phyloP scores from a whole-genome alignment of 1,139 yeast species.

The Suhomyces ambrosiae region DNA sequence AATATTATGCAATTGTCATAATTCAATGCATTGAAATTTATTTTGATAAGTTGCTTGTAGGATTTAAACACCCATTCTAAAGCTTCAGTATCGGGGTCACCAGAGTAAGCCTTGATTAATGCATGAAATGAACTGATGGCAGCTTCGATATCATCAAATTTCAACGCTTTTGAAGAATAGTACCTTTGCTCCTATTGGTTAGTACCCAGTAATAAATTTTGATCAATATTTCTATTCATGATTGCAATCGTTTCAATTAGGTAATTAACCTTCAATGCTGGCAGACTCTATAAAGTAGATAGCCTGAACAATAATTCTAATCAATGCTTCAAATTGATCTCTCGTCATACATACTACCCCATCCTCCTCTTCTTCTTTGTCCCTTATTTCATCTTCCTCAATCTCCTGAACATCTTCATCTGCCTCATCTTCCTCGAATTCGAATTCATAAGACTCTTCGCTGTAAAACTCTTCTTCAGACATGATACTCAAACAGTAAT shows the following conservation, averaged over 20 bases:
- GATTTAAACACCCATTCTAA: conserved; percentile 58
- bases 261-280: no score
- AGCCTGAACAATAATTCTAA: no score
- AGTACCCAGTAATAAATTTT: no score
- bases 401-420: conserved; percentile 13
- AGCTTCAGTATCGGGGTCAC: conserved; percentile 18
- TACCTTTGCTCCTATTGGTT: conserved; percentile 53
- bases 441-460: conserved; percentile 68
- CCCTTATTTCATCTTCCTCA: conserved; percentile 26
- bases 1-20: conserved; percentile 38
- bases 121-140: conserved; percentile 17
- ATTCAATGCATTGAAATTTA: conserved; percentile 39
- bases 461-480: conserved; percentile 60
- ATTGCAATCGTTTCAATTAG: no score
- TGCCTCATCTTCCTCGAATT: conserved; percentile 58
- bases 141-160: conserved; percentile 55
- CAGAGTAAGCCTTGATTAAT: conserved; percentile 9
- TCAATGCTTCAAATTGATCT: no score
- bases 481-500: conserved; percentile 33
- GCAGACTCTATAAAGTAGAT: no score
- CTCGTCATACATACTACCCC: conserved; percentile 18
- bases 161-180: conserved; percentile 62
- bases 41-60: conserved; percentile 65
- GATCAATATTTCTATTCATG: no score
- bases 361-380: conserved; percentile 20